Conservation (phyloP, 345 rosid genomes). For the Lumnitzera littorea region DNA sequence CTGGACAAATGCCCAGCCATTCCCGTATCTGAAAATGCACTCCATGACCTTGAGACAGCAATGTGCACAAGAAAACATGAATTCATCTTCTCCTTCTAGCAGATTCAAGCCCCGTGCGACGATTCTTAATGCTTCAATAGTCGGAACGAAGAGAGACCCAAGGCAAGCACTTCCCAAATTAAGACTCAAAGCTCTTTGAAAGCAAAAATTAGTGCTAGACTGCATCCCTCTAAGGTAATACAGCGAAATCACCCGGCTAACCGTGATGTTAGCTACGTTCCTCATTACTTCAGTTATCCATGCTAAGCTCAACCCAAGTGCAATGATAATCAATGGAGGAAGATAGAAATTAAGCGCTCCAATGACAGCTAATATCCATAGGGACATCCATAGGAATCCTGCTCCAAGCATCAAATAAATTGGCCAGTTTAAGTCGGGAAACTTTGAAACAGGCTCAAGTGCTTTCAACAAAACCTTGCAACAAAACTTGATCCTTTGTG, state of each 20-base stretch:
- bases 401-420: conserved; percentile 72
- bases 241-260: conserved; percentile 64
- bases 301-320: conserved; percentile 44
- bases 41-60: conserved; percentile 85
- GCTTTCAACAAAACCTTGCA: conserved; percentile 51
- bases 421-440: conserved; percentile 66
- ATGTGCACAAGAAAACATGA: conserved; percentile 98
- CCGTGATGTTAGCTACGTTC: conserved; percentile 78
- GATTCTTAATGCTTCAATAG: conserved; percentile 84
- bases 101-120: conserved; percentile 76
- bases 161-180: conserved; percentile 95
- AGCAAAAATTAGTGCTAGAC: conserved; percentile 71
- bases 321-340: conserved; percentile 50
- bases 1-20: conserved; percentile 99
- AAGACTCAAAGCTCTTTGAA: conserved; percentile 75
- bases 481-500: conserved; percentile 54
- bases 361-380: conserved; percentile 84
- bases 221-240: conserved; percentile 91
- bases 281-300: conserved; percentile 97
- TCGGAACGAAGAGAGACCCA: conserved; percentile 84
- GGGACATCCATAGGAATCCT: conserved; percentile 96
- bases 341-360: conserved; percentile 73
- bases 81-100: conserved; percentile 97
- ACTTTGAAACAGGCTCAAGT: conserved; percentile 64
- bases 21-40: conserved; percentile 68